Percentiles rank a stretch among this genome's conserved stretches.
Evolutionary conservation across 2,329 filamentous ascomycete species (phyloP).

Genomic region (Coniochaeta sp.): DNA sequence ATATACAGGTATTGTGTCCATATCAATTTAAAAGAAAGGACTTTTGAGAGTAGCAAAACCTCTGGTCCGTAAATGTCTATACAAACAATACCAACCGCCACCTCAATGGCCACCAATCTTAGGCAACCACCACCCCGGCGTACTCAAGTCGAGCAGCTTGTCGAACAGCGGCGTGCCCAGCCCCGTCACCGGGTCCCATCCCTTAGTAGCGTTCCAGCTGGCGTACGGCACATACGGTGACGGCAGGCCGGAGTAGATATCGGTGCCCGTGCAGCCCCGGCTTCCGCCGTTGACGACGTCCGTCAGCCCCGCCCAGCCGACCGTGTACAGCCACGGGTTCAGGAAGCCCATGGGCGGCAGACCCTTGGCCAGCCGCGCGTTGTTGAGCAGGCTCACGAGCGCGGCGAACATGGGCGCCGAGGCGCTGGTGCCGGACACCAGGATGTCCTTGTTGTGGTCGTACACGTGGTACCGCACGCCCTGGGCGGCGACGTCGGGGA

Average conservation of each 20-base stretch:
- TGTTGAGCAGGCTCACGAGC: conserved; percentile 59
- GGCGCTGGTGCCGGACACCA: conserved; percentile 34
- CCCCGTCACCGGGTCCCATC: conserved; percentile 40
- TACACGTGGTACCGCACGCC: conserved; percentile 25
- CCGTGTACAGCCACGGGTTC: conserved; percentile 49
- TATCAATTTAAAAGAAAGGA: neutral
- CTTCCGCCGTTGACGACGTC: conserved; percentile 27
- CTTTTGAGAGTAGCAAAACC: neutral
- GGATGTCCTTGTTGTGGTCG: conserved; percentile 13
- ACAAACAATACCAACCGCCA: neutral
- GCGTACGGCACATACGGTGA: conserved; percentile 20
- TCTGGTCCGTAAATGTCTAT: neutral
- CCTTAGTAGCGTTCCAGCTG: conserved; percentile 31
- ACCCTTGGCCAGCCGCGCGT: conserved; percentile 46
- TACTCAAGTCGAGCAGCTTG: conserved; percentile 4
- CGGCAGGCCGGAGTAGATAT: conserved; percentile 13
- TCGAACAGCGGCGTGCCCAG: conserved; percentile 30
- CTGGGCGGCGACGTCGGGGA: conserved; percentile 48
- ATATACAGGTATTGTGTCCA: neutral
- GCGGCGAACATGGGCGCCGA: conserved; percentile 56
- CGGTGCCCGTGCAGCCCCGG: conserved; percentile 24
- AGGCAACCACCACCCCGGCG: conserved; percentile 1
- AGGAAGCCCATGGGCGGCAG: conserved; percentile 49
- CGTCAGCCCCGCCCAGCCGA: conserved; percentile 19
- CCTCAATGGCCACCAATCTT: neutral